phyloP scores from a whole-genome alignment of 129 eudicot genomes.

The Helianthus annuus region DNA sequence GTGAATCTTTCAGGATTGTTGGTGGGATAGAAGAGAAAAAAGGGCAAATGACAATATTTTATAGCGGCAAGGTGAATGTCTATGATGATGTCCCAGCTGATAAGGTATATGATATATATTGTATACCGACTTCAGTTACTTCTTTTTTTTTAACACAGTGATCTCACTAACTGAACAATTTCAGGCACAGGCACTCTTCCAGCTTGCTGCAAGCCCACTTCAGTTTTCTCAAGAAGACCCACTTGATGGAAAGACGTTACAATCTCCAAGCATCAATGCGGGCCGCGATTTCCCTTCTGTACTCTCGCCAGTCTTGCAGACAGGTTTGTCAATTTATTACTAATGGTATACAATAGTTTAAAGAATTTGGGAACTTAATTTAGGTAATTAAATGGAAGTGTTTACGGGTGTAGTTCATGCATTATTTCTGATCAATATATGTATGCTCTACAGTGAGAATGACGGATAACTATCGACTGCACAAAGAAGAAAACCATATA shows the following conservation, averaged over 20 bases:
- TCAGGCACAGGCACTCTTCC: constrained; percentile 79
- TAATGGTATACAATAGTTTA: too few species aligned
- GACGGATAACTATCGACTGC: constrained; percentile 44
- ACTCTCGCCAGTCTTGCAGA: constrained; percentile 39
- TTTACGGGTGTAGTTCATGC: not conserved
- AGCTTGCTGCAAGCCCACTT: constrained; percentile 86
- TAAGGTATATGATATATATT: constrained; percentile 49
- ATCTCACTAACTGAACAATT: constrained; percentile 36
- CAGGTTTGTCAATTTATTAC: constrained; percentile 35
- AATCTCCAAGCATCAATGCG: constrained; percentile 34
- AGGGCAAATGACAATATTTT: constrained; percentile 82
- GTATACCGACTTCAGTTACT: constrained; percentile 29
- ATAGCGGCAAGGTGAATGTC: constrained; percentile 81
- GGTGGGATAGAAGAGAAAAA: constrained; percentile 44
- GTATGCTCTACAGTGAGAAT: constrained; percentile 44
- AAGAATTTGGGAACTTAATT: not conserved
- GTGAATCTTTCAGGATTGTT: constrained; percentile 48
- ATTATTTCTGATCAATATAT: constrained; percentile 15
- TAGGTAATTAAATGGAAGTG: not conserved
- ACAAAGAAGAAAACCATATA: constrained; percentile 49
- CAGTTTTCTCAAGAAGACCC: constrained; percentile 57
- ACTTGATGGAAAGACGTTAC: constrained; percentile 41
- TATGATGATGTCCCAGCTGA: constrained; percentile 76
- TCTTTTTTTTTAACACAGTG: constrained; percentile 16
- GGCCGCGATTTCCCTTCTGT: constrained; percentile 34